Conservation (phyloP, 2,329 filamentous ascomycete genomes). For the Ophiocordyceps sinensis region DNA sequence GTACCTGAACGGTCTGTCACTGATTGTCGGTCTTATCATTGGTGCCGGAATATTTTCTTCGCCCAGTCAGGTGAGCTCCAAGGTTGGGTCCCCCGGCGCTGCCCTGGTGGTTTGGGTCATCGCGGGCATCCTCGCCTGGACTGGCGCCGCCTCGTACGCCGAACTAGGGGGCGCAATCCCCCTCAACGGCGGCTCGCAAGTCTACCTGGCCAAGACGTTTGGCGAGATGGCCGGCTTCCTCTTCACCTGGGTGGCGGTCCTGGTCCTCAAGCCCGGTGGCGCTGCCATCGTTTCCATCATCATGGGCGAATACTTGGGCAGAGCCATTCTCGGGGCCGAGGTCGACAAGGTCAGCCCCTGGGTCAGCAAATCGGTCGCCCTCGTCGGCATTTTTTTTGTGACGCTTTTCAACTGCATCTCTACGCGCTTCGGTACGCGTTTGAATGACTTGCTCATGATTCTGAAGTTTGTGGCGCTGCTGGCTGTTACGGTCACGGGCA, state of each 20-base stretch:
- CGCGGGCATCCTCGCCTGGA: slow-evolving; percentile 90
- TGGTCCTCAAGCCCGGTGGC: slow-evolving; percentile 86
- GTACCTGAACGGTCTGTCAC: slow-evolving; percentile 80
- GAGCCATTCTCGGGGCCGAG: slow-evolving; percentile 75
- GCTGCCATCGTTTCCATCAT: slow-evolving; percentile 94
- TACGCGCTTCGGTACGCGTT: slow-evolving; percentile 71
- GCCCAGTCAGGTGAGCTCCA: slow-evolving; percentile 80
- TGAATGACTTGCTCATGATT: slow-evolving; percentile 92
- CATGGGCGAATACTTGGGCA: slow-evolving; percentile 93
- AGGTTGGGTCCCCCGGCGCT: slow-evolving; percentile 82
- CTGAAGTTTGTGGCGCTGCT: slow-evolving; percentile 86
- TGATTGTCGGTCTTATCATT: slow-evolving; percentile 88
- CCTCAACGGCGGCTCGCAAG: slow-evolving; percentile 83
- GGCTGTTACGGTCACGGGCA: slow-evolving; percentile 72
- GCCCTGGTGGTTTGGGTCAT: slow-evolving; percentile 84
- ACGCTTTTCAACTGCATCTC: slow-evolving; percentile 84
- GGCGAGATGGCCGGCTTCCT: slow-evolving; percentile 86
- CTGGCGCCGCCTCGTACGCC: slow-evolving; percentile 85
- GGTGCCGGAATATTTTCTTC: slow-evolving; percentile 94
- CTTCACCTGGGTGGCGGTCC: slow-evolving; percentile 91
- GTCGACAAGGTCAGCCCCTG: slow-evolving; percentile 67
- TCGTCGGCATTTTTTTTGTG: slow-evolving; percentile 60
- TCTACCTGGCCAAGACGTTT: slow-evolving; percentile 92
- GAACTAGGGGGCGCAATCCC: slow-evolving; percentile 93
- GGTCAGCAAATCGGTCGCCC: slow-evolving; percentile 79